Conservation (phyloP, 129 eudicot genomes). For the Helianthus tuberosus region DNA sequence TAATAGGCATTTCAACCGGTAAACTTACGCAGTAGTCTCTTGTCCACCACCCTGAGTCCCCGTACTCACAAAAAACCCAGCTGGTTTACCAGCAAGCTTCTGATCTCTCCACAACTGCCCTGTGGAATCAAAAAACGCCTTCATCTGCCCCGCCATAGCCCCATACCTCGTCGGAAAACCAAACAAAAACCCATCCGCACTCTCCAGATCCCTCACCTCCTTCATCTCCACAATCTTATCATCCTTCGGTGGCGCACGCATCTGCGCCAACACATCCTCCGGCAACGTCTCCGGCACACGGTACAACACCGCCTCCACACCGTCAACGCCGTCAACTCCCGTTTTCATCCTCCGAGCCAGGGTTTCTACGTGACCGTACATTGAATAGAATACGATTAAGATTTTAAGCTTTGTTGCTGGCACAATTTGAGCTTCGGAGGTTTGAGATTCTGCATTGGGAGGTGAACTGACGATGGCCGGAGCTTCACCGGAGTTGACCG, state of each 20-base stretch:
- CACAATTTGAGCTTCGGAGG: conserved; percentile 7
- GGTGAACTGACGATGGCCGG: conserved; percentile 31
- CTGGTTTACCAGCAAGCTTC: conserved; percentile 94
- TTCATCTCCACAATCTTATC: conserved; percentile 66
- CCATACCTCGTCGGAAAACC: conserved; percentile 97
- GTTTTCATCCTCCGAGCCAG: conserved; percentile 69
- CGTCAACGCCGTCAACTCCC: conserved; percentile 78
- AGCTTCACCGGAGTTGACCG: conserved; percentile 30
- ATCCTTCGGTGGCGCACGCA: conserved; percentile 86
- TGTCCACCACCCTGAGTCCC: conserved; percentile 99
- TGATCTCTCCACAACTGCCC: conserved; percentile 83
- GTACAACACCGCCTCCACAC: conserved; percentile 67
- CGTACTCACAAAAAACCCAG: conserved; percentile 89
- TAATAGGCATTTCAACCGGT: not conserved
- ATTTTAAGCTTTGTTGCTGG: conserved; percentile 38
- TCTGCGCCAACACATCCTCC: conserved; percentile 60
- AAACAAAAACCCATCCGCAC: conserved; percentile 81
- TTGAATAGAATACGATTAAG: conserved; percentile 73
- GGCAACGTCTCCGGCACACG: conserved; percentile 92
- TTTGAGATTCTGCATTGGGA: conserved; percentile 18
- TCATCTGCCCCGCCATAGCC: conserved; percentile 95
- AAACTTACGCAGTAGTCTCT: conserved; percentile 95
- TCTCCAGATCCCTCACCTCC: conserved; percentile 51
- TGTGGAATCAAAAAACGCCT: conserved; percentile 93
- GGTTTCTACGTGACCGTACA: conserved; percentile 95